Base-by-base conservation (phyloP, 1,139 yeast genomes). In the Taphrina betulina region DNA sequence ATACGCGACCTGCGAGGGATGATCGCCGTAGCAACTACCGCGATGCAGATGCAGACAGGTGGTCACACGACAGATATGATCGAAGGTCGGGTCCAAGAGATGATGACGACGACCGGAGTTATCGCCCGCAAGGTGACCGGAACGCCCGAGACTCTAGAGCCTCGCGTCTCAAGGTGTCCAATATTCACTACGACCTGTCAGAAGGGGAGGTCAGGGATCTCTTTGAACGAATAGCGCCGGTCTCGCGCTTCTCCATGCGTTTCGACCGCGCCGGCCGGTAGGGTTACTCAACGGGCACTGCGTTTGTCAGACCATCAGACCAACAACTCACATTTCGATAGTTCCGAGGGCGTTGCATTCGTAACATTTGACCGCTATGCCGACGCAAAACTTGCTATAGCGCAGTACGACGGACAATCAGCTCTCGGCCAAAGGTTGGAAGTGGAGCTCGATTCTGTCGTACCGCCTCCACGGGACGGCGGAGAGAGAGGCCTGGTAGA, bases 201-300 rank as follows among this genome's bases (percentile, higher is more conserved):
- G 41, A 38, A 22, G 16, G 17, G 10, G 40, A 38, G 24, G 40
- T 50, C 8, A n/a, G 43, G 14, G 40, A 29, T n/a, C 28, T 50
- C 33, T 50, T 50, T 14, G 54, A 50, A 12, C 22, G 46, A 20
- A 35, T 50, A 4, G 54, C 46, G 12, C 46, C 40, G 12, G 40
- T 50, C 28, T 3, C 54, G 12, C 43, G 46, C n/a, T 22, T 50
- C 54, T 34, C 24, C 34, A 41, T 50, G 40, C 33, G 44, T 40
- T 50, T 24, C 31, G 54, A 50, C 23, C 45, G 54, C 19, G 46
- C 54, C 17, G 54, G 54, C n/a, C 37, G 54, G 54, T 50, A 34
- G 26, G 35, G 3, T 14, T 5, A 38, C 8, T n/a, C n/a, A n/a
- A n/a, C n/a, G n/a, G n/a, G 12, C n/a, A 4, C 23, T 37, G 10